phyloP scores from a whole-genome alignment of 202 grass and related monocot species.

The Saccharum hybrid region DNA sequence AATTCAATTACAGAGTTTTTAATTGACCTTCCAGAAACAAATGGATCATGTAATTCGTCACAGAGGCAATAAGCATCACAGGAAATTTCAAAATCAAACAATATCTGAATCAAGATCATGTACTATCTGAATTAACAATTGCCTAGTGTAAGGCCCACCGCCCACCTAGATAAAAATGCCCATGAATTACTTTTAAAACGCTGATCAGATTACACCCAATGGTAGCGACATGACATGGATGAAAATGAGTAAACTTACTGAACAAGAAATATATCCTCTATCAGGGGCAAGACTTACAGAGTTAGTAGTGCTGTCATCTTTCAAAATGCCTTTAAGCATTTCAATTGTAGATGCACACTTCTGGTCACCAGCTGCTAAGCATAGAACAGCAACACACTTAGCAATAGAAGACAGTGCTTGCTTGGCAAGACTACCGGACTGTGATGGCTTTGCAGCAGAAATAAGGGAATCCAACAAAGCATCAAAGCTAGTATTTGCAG shows the following conservation, averaged over 20 bases:
- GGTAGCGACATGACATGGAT: constrained; percentile 17
- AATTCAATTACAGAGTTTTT: too few relatives aligned
- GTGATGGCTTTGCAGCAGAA: constrained; percentile 86
- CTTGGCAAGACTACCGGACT: constrained; percentile 86
- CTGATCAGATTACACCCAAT: background rate
- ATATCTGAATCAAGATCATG: background rate
- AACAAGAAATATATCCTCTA: constrained; percentile 31
- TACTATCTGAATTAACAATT: constrained; percentile 8
- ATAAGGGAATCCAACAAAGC: constrained; percentile 89
- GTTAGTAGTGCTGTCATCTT: constrained; percentile 72
- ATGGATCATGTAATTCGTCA: background rate
- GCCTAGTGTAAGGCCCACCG: background rate
- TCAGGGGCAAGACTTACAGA: constrained; percentile 60
- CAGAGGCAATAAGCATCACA: background rate
- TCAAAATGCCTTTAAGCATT: constrained; percentile 97
- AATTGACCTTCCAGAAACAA: too few relatives aligned
- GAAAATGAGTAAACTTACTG: constrained; percentile 19
- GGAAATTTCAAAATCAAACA: constrained; percentile 20
- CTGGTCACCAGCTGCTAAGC: constrained; percentile 92
- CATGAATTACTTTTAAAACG: background rate
- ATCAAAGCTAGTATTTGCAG: constrained; percentile 93
- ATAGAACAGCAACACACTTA: constrained; percentile 97
- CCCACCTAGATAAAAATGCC: background rate
- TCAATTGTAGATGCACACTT: constrained; percentile 95
- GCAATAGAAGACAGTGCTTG: constrained; percentile 96